Evolutionary conservation across 345 rosid species (phyloP).

Genomic region (Moricandia arvensis): DNA sequence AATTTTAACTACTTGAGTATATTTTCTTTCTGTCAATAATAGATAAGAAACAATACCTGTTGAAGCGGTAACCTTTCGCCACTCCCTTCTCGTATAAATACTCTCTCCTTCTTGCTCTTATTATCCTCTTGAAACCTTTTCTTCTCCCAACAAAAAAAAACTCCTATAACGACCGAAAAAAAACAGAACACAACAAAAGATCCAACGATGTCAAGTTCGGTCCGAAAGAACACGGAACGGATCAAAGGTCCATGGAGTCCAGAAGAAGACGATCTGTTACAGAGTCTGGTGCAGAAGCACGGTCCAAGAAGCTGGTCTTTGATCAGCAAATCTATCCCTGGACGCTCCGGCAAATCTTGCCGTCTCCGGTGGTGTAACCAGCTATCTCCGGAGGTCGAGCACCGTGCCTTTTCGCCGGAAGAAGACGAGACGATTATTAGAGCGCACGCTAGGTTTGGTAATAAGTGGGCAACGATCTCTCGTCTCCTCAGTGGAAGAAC

Average conservation of each 20-base stretch:
- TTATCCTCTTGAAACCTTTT: slow-evolving; percentile 38
- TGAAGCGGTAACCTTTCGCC: slow-evolving; percentile 34
- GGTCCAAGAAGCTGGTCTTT: slow-evolving; percentile 95
- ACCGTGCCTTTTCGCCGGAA: slow-evolving; percentile 67
- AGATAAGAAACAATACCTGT: slow-evolving; percentile 28
- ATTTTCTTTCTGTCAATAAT: slow-evolving; percentile 4
- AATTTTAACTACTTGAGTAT: background rate
- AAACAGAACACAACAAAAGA: background rate
- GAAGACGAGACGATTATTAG: slow-evolving; percentile 77
- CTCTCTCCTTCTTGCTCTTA: slow-evolving; percentile 19
- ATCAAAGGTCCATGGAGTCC: slow-evolving; percentile 98
- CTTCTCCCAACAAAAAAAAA: background rate
- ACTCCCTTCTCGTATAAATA: slow-evolving; percentile 35
- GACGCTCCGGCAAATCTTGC: slow-evolving; percentile 89
- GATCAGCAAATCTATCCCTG: slow-evolving; percentile 91
- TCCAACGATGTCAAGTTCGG: slow-evolving; percentile 29
- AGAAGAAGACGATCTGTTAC: slow-evolving; percentile 83
- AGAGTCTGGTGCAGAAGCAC: slow-evolving; percentile 61
- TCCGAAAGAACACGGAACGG: slow-evolving; percentile 56
- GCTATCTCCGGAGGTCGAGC: slow-evolving; percentile 91
- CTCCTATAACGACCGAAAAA: background rate
- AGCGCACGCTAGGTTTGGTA: slow-evolving; percentile 86
- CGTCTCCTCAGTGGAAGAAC: slow-evolving; percentile 89
- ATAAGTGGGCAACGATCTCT: slow-evolving; percentile 96
- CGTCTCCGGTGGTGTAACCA: slow-evolving; percentile 96